A percentile compares a stretch with the other conserved stretches of the same genome.
Evolutionary conservation across 371 early-diverging fungal genomes (phyloP).

Genomic region (Mucor racemosus): DNA sequence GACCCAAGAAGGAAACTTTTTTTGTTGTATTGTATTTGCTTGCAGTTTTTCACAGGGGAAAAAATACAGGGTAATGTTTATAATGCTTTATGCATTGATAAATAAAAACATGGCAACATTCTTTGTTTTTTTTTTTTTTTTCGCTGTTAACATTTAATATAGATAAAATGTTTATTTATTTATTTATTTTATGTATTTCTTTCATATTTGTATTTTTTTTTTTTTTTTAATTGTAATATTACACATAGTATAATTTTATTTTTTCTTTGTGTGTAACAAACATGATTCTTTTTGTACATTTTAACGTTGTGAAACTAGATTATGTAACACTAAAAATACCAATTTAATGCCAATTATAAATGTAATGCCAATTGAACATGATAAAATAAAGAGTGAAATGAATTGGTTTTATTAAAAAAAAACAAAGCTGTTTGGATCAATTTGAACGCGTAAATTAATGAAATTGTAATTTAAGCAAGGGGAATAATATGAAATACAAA

Average conservation of each 20-base stretch:
- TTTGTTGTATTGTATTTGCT: not conserved
- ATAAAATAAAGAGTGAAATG: not conserved
- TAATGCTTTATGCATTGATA: not conserved
- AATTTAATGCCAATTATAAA: not conserved
- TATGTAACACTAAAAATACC: not conserved
- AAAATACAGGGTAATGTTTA: not conserved
- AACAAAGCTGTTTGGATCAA: no score
- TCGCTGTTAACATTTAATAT: slow-evolving; percentile 1
- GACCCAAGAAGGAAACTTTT: slow-evolving; percentile 12
- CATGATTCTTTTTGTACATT: slow-evolving; percentile 6
- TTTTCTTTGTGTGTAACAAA: not conserved
- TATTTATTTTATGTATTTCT: not conserved
- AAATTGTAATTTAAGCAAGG: slow-evolving; percentile 3
- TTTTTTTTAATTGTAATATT: not conserved
- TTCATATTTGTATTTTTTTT: not conserved
- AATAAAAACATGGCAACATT: not conserved
- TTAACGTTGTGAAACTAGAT: not conserved
- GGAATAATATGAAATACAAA: not conserved
- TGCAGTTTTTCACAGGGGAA: not conserved
- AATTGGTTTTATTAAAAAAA: not conserved
- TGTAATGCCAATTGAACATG: not conserved
- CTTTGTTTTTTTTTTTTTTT: not conserved
- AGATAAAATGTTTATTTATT: not conserved
- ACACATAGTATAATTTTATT: not conserved
- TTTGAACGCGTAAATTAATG: no score